Conservation (phyloP, 768 basidiomycete genomes). For the Kwoniella sp. region DNA sequence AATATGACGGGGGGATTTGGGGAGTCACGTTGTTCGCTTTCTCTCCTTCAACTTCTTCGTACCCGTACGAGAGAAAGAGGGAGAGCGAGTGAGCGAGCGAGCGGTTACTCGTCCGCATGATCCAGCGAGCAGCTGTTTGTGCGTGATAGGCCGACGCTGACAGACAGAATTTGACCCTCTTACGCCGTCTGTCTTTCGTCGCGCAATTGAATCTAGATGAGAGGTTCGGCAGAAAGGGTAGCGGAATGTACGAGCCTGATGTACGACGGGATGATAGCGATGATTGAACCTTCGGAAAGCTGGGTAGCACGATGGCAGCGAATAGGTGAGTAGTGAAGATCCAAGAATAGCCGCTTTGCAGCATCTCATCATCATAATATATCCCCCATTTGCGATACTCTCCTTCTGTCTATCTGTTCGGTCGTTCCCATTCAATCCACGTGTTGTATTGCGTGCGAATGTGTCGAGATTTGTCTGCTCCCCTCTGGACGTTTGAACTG, state of each 20-base stretch:
- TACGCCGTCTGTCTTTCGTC: neutral
- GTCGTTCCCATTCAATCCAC: no score
- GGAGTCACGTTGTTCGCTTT: no score
- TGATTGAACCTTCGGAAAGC: constrained; percentile 79
- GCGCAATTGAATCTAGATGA: constrained; percentile 70
- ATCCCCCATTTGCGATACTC: neutral
- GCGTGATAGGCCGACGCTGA: no score
- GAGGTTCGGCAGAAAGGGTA: constrained; percentile 80
- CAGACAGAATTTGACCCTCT: neutral
- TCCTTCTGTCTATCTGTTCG: neutral
- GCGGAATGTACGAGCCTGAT: constrained; percentile 83
- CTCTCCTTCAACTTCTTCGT: no score
- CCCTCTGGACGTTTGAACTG: no score
- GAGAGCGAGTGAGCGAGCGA: neutral
- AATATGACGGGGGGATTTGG: no score
- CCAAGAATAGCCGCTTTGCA: no score
- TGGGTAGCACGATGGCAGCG: constrained; percentile 98
- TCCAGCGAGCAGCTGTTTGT: no score
- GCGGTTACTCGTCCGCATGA: neutral
- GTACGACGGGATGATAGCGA: constrained; percentile 88
- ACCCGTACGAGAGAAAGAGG: no score
- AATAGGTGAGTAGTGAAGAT: constrained; percentile 66
- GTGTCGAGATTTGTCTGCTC: no score
- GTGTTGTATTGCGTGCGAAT: no score
- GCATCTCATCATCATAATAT: neutral